phyloP scores from a whole-genome alignment of 305 asterid species.

The Fraxinus velutina region DNA sequence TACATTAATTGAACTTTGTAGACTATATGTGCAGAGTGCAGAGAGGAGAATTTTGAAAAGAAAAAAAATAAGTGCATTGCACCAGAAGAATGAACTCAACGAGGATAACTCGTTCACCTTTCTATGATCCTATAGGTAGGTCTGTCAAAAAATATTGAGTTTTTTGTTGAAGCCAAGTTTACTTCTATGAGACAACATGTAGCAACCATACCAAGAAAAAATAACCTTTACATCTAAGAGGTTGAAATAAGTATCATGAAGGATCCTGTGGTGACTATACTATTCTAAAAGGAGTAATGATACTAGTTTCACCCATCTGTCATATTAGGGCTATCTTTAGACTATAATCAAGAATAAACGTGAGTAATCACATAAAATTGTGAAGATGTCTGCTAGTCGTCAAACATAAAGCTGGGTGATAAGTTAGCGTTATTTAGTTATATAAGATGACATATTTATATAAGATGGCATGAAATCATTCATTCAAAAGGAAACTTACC shows the following conservation, averaged over 20 bases:
- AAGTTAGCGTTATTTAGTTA: not conserved
- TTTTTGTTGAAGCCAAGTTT: not conserved
- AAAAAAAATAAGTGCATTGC: not conserved
- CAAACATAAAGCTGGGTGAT: not conserved
- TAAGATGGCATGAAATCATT: not conserved
- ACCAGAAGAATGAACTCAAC: not conserved
- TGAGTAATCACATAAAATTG: not conserved
- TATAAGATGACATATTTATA: not conserved
- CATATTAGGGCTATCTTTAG: not conserved
- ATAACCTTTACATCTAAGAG: not conserved
- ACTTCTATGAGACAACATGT: not conserved
- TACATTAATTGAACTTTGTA: not conserved
- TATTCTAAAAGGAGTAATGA: not conserved
- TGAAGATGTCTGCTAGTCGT: not conserved
- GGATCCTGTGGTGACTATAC: not conserved
- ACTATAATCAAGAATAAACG: not conserved
- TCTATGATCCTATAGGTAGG: not conserved
- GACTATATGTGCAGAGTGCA: not conserved
- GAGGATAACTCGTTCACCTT: not conserved
- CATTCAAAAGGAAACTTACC: constrained; percentile 21
- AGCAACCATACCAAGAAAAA: not conserved
- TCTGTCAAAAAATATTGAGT: not conserved
- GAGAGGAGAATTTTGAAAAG: not conserved
- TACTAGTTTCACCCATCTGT: not conserved
- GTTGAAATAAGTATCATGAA: not conserved